Conservation (phyloP, 2,329 filamentous ascomycete genomes). For the Aspergillus ochraceus region DNA sequence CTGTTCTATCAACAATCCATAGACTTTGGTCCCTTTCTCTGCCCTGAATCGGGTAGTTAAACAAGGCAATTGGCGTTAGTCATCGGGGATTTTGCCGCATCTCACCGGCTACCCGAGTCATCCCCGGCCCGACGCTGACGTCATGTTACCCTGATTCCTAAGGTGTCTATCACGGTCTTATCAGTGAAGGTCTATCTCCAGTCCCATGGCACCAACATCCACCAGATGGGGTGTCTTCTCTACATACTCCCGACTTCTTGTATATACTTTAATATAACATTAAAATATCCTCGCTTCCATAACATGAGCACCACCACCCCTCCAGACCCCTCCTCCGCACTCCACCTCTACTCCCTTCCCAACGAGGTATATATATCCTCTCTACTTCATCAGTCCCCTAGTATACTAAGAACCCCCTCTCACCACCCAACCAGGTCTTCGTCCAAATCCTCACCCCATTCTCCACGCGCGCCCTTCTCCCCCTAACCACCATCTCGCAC, state of each 20-base stretch:
- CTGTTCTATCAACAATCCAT: neutral
- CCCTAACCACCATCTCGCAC: slow-evolving; percentile 59
- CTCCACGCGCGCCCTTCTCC: slow-evolving; percentile 54
- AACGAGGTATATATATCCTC: slow-evolving; percentile 31
- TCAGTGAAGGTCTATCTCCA: too few relatives aligned
- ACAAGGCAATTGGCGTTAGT: neutral
- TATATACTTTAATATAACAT: neutral
- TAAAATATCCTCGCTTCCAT: neutral
- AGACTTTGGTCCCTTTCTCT: too few relatives aligned
- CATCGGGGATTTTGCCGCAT: neutral
- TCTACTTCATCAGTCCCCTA: neutral
- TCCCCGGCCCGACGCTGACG: neutral
- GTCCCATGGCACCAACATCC: too few relatives aligned
- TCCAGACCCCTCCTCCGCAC: slow-evolving; percentile 5
- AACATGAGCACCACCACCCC: neutral
- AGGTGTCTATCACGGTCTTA: too few relatives aligned
- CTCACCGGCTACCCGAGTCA: slow-evolving; percentile 10
- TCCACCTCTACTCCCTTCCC: slow-evolving; percentile 30
- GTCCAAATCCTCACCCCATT: slow-evolving; percentile 52
- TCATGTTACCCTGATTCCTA: neutral
- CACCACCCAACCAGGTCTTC: slow-evolving; percentile 46
- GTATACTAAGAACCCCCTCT: neutral
- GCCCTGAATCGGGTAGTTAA: neutral
- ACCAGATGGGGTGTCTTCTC: neutral
- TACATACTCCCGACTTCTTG: neutral